Evolutionary conservation across 1,139 yeast species (phyloP), one percentile per base, ranked within the genome.

Genomic region (Saccharomycopsis crataegensis): DNA sequence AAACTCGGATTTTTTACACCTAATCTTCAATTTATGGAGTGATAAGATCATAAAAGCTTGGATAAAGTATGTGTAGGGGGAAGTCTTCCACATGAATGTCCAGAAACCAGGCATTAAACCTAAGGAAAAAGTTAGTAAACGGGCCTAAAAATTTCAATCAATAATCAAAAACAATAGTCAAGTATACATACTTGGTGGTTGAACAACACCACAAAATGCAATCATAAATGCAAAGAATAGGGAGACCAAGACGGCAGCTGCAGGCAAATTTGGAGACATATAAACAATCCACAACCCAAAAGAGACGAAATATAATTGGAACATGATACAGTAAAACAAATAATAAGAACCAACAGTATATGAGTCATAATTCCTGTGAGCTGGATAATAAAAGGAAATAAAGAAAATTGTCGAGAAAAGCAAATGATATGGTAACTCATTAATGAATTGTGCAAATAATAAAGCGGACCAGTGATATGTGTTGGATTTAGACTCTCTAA

Each of bases 401-500:
- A 76, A 82, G 69, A 76, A 77, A 36, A 81, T 54, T 1, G 83
- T 73, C 22, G 79, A 72, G 57, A 77, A 74, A 36, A 80, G 61
- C 16, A 82, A 59, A 51, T 79, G 75, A 68, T 80, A 82, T 3
- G 85, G 85, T 17, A 79, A 60, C 64, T 82, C 87, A 57, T 71
- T 71, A 46, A 80, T 51, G 54, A 73, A 71, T 62, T 81, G 84
- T 2, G 80, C 67, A 11, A 80, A 50, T 40, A 82, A 67, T 64
- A 82, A 66, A 43, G 79, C 67, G 8, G 82, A 72, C 84, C 86
- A 82, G 60, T 81, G 85, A 70, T 79, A 82, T 57, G 84, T 81
- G 61, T 80, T 81, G 9, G 86, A 80, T 58, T 78, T 75, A 50
- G 80, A 76, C 63, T 82, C 89, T 65, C 88, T 74, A 14, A 78